A percentile compares a stretch with the other conserved stretches of the same genome.
These are phyloP conservation scores for Aspergillus thermomutatus DNA, from an alignment of 2,329 filamentous ascomycete species.

Conservation along the genomic window DNA sequence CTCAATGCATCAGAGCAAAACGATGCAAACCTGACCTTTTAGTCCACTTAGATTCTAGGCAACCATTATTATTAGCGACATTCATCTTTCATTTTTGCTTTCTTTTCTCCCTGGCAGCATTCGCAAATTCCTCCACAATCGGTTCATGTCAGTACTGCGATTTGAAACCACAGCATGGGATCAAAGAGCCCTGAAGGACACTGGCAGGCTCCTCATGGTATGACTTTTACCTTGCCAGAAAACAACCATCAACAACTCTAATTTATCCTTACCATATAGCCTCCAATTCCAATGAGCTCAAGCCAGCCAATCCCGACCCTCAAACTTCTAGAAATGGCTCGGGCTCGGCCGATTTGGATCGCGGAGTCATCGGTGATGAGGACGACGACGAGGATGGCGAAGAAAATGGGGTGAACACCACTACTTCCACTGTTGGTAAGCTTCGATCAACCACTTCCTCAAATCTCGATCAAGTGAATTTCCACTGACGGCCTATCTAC, in stretches of 20 bases:
- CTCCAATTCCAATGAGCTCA: slow-evolving; percentile 2
- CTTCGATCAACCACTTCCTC: background rate
- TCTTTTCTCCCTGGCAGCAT: background rate
- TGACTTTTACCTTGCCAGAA: background rate
- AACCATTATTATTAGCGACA: background rate
- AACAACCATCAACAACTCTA: background rate
- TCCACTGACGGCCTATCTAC: background rate
- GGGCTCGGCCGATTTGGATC: slow-evolving; percentile 2
- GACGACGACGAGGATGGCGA: slow-evolving; percentile 14
- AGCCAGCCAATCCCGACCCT: slow-evolving; percentile 2
- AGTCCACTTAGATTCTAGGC: background rate
- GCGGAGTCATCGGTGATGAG: slow-evolving; percentile 4
- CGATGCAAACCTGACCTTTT: background rate
- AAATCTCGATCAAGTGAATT: background rate
- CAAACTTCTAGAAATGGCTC: slow-evolving; percentile 2
- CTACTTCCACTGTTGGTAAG: background rate
- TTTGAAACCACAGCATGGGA: slow-evolving; percentile 1
- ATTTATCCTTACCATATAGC: background rate
- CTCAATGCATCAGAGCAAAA: background rate
- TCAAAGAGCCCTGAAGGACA: slow-evolving; percentile 8
- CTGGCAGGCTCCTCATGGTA: slow-evolving; percentile 3
- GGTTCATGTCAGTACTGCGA: background rate
- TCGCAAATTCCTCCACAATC: background rate
- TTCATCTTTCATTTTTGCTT: background rate
- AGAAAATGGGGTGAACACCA: background rate